Percentiles rank a stretch among this genome's conserved stretches.
phyloP scores from a whole-genome alignment of 305 asterid genomes.

The Plantago rigida region DNA sequence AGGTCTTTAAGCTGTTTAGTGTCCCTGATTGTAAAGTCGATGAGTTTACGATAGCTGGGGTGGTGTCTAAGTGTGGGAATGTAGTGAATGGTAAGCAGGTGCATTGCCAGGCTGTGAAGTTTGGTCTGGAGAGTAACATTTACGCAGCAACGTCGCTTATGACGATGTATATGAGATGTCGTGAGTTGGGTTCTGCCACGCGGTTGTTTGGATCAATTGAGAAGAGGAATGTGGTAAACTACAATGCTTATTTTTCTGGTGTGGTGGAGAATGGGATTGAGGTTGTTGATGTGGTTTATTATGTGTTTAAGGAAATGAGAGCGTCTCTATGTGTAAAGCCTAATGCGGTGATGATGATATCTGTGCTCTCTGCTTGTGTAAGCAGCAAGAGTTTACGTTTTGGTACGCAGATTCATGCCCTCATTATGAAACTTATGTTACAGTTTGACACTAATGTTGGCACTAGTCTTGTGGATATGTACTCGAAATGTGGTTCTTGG shows the following conservation, averaged over 20 bases:
- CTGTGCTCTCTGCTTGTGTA: conserved; percentile 62
- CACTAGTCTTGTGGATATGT: conserved; percentile 72
- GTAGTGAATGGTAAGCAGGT: conserved; percentile 43
- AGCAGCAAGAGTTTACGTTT: conserved; percentile 38
- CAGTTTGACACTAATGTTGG: conserved; percentile 43
- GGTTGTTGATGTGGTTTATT: conserved; percentile 35
- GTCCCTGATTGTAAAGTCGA: conserved; percentile 36
- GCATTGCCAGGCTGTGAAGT: conserved; percentile 68
- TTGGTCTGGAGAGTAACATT: conserved; percentile 53
- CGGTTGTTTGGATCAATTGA: conserved; percentile 44
- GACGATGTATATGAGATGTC: conserved; percentile 58
- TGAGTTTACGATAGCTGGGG: conserved; percentile 61
- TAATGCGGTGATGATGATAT: conserved; percentile 45
- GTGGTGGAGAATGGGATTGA: conserved; percentile 50
- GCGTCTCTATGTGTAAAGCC: conserved; percentile 35
- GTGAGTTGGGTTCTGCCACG: conserved; percentile 41
- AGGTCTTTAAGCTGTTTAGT: conserved; percentile 33
- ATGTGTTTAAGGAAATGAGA: conserved; percentile 56
- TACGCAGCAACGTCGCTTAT: conserved; percentile 56
- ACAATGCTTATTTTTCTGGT: conserved; percentile 68
- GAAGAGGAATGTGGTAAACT: conserved; percentile 48
- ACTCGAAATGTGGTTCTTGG: conserved; percentile 70
- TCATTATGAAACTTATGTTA: conserved; percentile 35
- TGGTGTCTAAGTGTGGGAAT: conserved; percentile 43
- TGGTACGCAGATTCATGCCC: conserved; percentile 69